phyloP scores from a whole-genome alignment of 306 rosid genomes.

The Quillaja saponaria region DNA sequence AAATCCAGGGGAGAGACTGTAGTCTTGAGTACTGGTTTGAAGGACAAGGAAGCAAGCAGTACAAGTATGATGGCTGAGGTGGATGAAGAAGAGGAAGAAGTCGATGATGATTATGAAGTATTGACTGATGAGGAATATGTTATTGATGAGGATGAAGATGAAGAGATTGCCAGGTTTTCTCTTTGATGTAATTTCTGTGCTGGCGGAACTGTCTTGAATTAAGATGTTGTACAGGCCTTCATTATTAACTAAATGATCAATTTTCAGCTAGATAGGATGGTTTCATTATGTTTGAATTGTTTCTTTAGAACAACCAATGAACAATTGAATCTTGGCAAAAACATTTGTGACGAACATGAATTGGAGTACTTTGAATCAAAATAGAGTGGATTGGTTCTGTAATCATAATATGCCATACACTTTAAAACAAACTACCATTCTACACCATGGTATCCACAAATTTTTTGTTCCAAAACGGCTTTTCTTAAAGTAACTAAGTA shows the following conservation, averaged over 20 bases:
- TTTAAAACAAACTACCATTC: too few species aligned
- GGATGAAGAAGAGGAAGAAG: constrained; percentile 41
- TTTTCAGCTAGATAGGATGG: too few species aligned
- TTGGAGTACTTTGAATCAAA: too few species aligned
- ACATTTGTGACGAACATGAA: too few species aligned
- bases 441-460: too few species aligned
- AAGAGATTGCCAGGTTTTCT: constrained; percentile 49
- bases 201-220: constrained; percentile 15
- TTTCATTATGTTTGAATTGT: too few species aligned
- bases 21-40: constrained; percentile 76
- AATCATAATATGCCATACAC: too few species aligned
- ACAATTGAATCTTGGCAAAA: too few species aligned
- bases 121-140: constrained; percentile 50
- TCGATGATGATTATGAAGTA: constrained; percentile 46
- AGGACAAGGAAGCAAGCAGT: constrained; percentile 40
- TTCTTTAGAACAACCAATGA: too few species aligned
- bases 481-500: too few species aligned
- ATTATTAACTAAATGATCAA: constrained; percentile 1
- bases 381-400: too few species aligned
- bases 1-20: constrained; percentile 62
- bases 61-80: constrained; percentile 53
- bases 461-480: too few species aligned
- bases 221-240: constrained; percentile 36
- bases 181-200: constrained; percentile 28
- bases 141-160: constrained; percentile 58